Evolutionary conservation across 1,284 basidiomycete species (phyloP).

Genomic region (Vanrija humicola): DNA sequence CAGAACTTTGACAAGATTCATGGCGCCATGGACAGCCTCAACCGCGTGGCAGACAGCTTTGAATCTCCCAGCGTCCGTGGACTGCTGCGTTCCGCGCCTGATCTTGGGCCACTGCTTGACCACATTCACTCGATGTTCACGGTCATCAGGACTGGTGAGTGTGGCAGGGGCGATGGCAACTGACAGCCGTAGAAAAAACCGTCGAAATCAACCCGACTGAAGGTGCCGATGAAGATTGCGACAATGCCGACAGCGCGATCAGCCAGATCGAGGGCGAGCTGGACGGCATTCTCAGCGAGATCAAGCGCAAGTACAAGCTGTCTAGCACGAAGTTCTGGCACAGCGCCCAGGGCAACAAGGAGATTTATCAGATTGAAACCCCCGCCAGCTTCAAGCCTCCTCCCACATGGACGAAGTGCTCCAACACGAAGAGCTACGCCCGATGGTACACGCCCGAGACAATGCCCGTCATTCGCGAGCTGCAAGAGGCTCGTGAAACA

Average conservation of each 20-base stretch:
- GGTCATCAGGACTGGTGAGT: slow-evolving; percentile 61
- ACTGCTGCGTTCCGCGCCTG: slow-evolving; percentile 73
- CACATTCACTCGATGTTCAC: slow-evolving; percentile 70
- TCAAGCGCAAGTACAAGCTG: slow-evolving; percentile 57
- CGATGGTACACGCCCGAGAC: slow-evolving; percentile 76
- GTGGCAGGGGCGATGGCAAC: neutral
- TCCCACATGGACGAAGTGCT: slow-evolving; percentile 74
- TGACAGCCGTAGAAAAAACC: slow-evolving; percentile 23
- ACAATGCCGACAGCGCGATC: slow-evolving; percentile 69
- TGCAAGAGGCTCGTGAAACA: slow-evolving; percentile 90
- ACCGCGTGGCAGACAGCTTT: slow-evolving; percentile 65
- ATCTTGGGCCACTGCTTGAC: slow-evolving; percentile 60
- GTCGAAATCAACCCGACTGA: slow-evolving; percentile 62
- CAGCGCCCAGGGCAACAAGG: slow-evolving; percentile 77
- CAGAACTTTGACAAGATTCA: slow-evolving; percentile 74
- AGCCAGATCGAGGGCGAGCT: slow-evolving; percentile 63
- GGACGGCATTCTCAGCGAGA: slow-evolving; percentile 57
- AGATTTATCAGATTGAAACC: slow-evolving; percentile 82
- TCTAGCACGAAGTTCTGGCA: slow-evolving; percentile 66
- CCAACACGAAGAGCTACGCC: slow-evolving; percentile 69
- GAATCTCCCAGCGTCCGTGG: slow-evolving; percentile 69
- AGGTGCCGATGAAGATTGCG: slow-evolving; percentile 81
- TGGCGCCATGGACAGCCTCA: slow-evolving; percentile 62
- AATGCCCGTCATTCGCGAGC: slow-evolving; percentile 63
- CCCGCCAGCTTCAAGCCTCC: slow-evolving; percentile 63